These are phyloP conservation scores for Tetrapisispora arboricola DNA, from an alignment of 805 yeast species.

Conservation along the genomic window DNA sequence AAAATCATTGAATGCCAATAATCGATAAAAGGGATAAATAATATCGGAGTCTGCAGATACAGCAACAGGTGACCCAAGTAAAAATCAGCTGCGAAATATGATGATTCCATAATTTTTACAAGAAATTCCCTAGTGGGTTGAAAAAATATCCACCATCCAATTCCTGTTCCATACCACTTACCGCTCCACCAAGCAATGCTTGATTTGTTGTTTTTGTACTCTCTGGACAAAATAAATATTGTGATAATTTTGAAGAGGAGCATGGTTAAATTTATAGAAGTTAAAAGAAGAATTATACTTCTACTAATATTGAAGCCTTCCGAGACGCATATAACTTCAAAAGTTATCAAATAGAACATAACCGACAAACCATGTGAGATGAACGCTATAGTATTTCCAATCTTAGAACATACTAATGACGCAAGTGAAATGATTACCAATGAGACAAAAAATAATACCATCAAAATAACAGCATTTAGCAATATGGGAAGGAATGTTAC, in stretches of 20 bases:
- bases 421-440: conserved; percentile 40
- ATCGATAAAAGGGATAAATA: conserved; percentile 54
- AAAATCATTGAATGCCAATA: conserved; percentile 56
- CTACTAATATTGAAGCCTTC: conserved; percentile 58
- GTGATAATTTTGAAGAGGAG: conserved; percentile 45
- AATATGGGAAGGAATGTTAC: conserved; percentile 41
- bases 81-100: conserved; percentile 59
- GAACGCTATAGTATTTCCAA: conserved; percentile 46
- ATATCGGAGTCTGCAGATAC: conserved; percentile 48
- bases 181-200: conserved; percentile 78
- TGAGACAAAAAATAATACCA: conserved; percentile 35
- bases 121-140: conserved; percentile 57
- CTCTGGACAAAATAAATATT: conserved; percentile 46
- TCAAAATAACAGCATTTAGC: conserved; percentile 26
- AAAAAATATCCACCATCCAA: conserved; percentile 50
- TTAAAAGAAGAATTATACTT: conserved; percentile 51
- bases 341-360: conserved; percentile 41
- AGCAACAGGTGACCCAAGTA: conserved; percentile 48
- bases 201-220: conserved; percentile 47
- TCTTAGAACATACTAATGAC: conserved; percentile 31
- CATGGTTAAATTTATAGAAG: conserved; percentile 45
- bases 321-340: conserved; percentile 54
- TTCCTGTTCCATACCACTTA: conserved; percentile 50
- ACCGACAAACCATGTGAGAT: conserved; percentile 46
- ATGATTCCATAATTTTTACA: conserved; percentile 55